These are phyloP conservation scores for Saitozyma podzolica DNA, from an alignment of 768 basidiomycete genomes.

Conservation along the genomic window DNA sequence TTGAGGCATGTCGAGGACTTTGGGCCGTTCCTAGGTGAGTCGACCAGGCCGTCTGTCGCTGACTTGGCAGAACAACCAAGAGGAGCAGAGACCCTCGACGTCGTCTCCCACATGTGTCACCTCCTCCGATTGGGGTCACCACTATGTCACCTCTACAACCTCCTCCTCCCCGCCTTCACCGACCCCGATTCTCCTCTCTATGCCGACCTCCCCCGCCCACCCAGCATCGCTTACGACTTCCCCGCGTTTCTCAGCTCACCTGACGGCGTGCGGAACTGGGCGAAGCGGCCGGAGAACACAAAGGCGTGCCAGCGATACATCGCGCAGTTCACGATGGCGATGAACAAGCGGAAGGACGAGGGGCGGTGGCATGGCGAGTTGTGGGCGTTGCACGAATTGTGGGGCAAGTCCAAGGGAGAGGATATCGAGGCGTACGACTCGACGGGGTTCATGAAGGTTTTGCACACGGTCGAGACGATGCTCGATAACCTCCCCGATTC, in stretches of 20 bases:
- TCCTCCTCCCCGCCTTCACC: conserved; percentile 58
- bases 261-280: conserved; percentile 46
- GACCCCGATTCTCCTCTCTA: conserved; percentile 28
- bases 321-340: conserved; percentile 85
- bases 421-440: conserved; percentile 83
- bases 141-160: conserved; percentile 94
- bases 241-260: conserved; percentile 40
- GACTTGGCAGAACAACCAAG: conserved; percentile 34
- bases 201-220: conserved; percentile 19
- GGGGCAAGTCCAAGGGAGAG: conserved; percentile 64
- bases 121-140: conserved; percentile 89
- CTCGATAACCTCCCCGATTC: conserved; percentile 48
- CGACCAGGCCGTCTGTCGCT: background rate
- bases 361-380: conserved; percentile 69
- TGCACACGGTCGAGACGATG: conserved; percentile 47
- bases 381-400: conserved; percentile 89
- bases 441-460: conserved; percentile 75
- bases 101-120: conserved; percentile 92
- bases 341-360: conserved; percentile 65
- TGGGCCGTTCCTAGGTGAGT: conserved; percentile 44
- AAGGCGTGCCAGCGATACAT: conserved; percentile 87
- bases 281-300: conserved; percentile 62
- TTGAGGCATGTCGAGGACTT: conserved; percentile 46
- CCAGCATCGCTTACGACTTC: conserved; percentile 41
- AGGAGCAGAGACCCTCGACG: conserved; percentile 59